Evolutionary conservation across 345 rosid species (phyloP), one percentile per base, ranked within the genome.

Genomic region (Rhodamnia argentea): DNA sequence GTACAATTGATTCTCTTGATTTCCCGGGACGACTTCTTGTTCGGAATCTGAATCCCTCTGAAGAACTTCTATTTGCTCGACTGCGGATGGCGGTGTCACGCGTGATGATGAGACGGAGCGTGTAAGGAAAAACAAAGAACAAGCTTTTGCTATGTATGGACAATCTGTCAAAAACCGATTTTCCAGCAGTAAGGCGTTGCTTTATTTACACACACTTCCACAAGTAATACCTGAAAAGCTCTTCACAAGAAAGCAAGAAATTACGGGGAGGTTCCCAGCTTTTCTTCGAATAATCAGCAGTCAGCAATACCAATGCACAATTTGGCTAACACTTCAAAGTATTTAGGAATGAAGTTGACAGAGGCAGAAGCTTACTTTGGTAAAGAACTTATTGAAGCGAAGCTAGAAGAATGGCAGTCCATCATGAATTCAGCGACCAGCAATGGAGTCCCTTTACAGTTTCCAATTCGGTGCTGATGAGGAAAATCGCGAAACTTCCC

Each of bases 401-500:
- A 62, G 74, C 15, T 9, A 62, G 74, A 62, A 27, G 74, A 62
- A 27, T 14, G 22, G 40, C 74, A 1, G 15, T 60, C 74, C 74
- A 62, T 13, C n/a, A 59, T 60, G 74, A 60, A 64, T 29, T 64
- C 76, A 29, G 76, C 3, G 3, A 15, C 42, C 42, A 16, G 42
- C 42, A 29, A 29, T 64, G 76, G 42, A 64, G 64, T 55, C 60
- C 74, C 82, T 83, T 85, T 76, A 85, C 53, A 58, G 87, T 59
- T 86, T 88, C 56, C 26, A 26, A 78, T 56, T 53, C 84, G 87
- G 85, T 42, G 62, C 76, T 37, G 90, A 86, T 24, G 83, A 86
- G 86, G 95, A 92, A 89, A 93, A 93, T 7, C 94, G 92, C 23
- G 98, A 93, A 78, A 94, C 98, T 90, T 96, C 98, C 62, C 85